These are phyloP conservation scores for Hibiscus tridactylites DNA, from an alignment of 345 rosid species.

Conservation along the genomic window DNA sequence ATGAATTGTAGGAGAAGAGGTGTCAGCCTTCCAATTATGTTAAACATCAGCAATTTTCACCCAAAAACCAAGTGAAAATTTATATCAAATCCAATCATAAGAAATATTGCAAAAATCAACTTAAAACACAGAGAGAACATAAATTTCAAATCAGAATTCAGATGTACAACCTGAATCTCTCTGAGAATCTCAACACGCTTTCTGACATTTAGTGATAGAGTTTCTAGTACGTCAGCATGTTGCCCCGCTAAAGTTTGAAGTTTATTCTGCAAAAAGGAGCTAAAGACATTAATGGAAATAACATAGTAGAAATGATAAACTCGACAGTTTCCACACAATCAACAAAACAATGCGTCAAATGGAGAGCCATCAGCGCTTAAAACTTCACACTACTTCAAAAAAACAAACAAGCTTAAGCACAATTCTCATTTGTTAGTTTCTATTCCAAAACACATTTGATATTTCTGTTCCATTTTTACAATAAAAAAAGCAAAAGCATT, in stretches of 20 bases:
- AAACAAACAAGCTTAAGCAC: not conserved
- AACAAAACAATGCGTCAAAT: not conserved
- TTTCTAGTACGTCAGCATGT: constrained; percentile 70
- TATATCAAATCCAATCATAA: not conserved
- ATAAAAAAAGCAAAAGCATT: not conserved
- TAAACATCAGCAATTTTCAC: not conserved
- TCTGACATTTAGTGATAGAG: constrained; percentile 46
- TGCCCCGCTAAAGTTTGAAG: constrained; percentile 79
- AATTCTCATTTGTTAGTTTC: not conserved
- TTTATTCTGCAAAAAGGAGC: constrained; percentile 45
- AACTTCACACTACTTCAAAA: not conserved
- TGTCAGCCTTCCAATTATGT: not conserved
- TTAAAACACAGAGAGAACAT: not conserved
- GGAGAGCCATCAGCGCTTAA: not conserved
- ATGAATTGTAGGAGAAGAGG: not conserved
- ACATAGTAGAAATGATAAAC: not conserved
- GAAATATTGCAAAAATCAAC: not conserved
- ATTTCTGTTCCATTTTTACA: not conserved
- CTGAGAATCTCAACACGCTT: constrained; percentile 87
- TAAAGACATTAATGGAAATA: not conserved
- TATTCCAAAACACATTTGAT: not conserved
- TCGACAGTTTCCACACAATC: not conserved
- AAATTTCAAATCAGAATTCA: not conserved
- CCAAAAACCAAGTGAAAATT: not conserved
- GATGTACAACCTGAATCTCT: constrained; percentile 59